Percentiles rank a stretch among this genome's conserved stretches.
These are phyloP conservation scores for Ustulina deusta DNA, from an alignment of 2,329 filamentous ascomycete genomes.

Conservation along the genomic window DNA sequence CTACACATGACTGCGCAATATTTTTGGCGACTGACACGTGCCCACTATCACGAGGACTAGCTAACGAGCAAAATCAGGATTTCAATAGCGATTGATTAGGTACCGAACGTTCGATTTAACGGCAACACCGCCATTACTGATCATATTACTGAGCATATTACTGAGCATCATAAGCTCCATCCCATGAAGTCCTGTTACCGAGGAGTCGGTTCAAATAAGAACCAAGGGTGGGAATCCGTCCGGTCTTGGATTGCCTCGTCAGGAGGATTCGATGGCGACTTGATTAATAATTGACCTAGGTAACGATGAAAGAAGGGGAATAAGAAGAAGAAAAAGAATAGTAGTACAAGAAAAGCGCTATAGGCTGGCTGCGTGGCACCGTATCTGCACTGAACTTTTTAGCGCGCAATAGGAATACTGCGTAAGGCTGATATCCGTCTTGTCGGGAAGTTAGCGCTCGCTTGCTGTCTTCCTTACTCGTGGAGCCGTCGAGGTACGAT, in stretches of 20 bases:
- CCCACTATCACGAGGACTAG: not conserved
- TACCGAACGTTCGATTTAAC: not conserved
- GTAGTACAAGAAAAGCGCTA: not conserved
- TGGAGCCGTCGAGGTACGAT: not conserved
- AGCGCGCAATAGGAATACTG: not conserved
- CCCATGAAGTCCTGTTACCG: not conserved
- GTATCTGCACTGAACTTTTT: not conserved
- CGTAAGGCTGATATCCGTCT: not conserved
- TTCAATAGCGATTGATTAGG: slow-evolving; percentile 16
- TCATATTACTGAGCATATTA: no score
- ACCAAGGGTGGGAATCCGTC: not conserved
- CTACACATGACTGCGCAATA: not conserved
- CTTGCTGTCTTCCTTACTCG: not conserved
- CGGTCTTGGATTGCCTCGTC: not conserved
- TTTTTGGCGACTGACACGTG: not conserved
- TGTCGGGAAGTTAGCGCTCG: not conserved
- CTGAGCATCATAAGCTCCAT: slow-evolving; percentile 17
- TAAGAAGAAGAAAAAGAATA: no score
- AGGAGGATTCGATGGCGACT: not conserved
- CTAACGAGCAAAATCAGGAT: not conserved
- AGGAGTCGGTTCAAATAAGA: not conserved
- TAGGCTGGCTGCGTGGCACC: not conserved
- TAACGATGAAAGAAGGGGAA: not conserved
- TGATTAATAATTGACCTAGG: not conserved
- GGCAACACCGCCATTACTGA: slow-evolving; percentile 11